A percentile compares a stretch with the other conserved stretches of the same genome.
These are phyloP conservation scores for Obba rivulosa DNA, from an alignment of 768 basidiomycete genomes.

Conservation along the genomic window DNA sequence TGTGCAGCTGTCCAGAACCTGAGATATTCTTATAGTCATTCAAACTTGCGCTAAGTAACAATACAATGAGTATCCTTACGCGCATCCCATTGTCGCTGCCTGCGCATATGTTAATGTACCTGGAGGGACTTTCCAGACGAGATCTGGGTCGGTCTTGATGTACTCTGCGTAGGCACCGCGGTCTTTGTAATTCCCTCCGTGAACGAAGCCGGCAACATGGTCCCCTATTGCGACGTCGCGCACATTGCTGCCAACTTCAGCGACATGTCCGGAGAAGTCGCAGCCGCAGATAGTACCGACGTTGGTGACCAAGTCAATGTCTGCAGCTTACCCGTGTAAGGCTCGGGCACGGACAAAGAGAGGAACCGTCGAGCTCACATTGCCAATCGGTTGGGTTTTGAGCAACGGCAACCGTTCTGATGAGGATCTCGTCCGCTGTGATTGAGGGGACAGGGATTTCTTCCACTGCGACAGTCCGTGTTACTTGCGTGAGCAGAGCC, in stretches of 20 bases:
- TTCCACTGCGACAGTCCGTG: conserved; percentile 10
- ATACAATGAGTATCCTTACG: conserved; percentile 4
- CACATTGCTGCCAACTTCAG: conserved; percentile 15
- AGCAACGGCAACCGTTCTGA: conserved; percentile 19
- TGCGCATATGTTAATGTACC: too few relatives aligned
- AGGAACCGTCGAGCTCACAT: too few relatives aligned
- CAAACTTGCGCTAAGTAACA: not conserved
- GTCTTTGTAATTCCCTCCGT: conserved; percentile 16
- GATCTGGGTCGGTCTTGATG: conserved; percentile 17
- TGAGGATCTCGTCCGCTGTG: conserved; percentile 21
- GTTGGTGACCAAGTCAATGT: conserved; percentile 3
- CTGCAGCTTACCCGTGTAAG: too few relatives aligned
- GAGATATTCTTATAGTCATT: not conserved
- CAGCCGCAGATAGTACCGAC: conserved; percentile 19
- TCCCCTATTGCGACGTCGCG: conserved; percentile 16
- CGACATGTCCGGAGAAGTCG: conserved; percentile 23
- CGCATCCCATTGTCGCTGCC: conserved; percentile 16
- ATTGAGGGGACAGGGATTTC: conserved; percentile 18
- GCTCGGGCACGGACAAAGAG: too few relatives aligned
- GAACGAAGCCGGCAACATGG: conserved; percentile 23
- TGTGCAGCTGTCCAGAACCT: conserved; percentile 17
- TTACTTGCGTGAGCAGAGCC: conserved; percentile 5
- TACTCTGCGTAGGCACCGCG: conserved; percentile 26
- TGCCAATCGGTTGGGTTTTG: conserved; percentile 23
- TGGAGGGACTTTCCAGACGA: conserved; percentile 12